A percentile compares a stretch with the other conserved stretches of the same genome.
Conservation (phyloP, 202 grass and related monocot species). For the Musa balbisiana region DNA sequence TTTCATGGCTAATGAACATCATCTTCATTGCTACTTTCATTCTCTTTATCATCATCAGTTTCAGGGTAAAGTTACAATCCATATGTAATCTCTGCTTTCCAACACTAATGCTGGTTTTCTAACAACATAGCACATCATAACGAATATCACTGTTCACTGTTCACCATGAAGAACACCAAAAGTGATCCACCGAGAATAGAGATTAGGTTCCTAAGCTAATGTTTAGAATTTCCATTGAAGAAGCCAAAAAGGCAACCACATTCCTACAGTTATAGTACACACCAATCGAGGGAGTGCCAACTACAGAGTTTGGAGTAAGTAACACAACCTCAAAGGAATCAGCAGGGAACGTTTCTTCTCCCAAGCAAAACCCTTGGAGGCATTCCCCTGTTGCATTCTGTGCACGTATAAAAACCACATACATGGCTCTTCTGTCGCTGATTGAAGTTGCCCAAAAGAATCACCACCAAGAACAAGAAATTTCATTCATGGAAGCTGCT, state of each 20-base stretch:
- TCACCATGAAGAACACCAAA: too few relatives aligned
- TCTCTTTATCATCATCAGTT: too few relatives aligned
- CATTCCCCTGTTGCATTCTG: not conserved
- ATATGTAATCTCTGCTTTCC: too few relatives aligned
- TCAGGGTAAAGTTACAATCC: too few relatives aligned
- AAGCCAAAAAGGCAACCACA: not conserved
- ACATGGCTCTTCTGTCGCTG: conserved; percentile 2
- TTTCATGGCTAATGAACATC: too few relatives aligned
- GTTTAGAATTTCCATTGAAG: not conserved
- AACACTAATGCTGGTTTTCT: too few relatives aligned
- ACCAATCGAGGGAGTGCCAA: conserved; percentile 23
- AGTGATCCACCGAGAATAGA: too few relatives aligned
- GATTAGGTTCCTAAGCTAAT: not conserved
- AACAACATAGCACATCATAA: too few relatives aligned
- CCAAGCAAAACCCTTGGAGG: conserved; percentile 13
- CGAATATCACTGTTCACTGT: too few relatives aligned
- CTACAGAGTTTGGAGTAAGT: conserved; percentile 6
- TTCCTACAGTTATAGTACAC: not conserved
- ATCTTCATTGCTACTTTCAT: too few relatives aligned
- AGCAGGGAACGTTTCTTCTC: conserved; percentile 28
- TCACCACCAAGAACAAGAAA: not conserved
- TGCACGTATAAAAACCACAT: conserved; percentile 6
- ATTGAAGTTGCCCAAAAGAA: not conserved
- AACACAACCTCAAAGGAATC: conserved; percentile 7
- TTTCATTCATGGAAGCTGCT: conserved; percentile 17